These are phyloP conservation scores for Dictyostelium discoideum DNA, from an alignment of 78 protist species.

Conservation along the genomic window dicty_2.7 NC_007090.3:3855501-3856000, in stretches of 20 bases:
- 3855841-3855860: not conserved
- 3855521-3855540: conserved; percentile 19
- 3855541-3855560: conserved; percentile 25
- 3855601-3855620: conserved; percentile 33
- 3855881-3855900: not conserved
- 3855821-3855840: conserved; percentile 10
- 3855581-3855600: conserved; percentile 6
- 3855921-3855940: not conserved
- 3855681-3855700: conserved; percentile 13
- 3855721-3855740: not conserved
- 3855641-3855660: conserved; percentile 9
- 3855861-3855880: not conserved
- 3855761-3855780: not conserved
- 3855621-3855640: not conserved
- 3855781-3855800: conserved; percentile 48
- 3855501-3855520: conserved; percentile 1
- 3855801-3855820: conserved; percentile 44
- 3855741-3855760: conserved; percentile 26
- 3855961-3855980: not conserved
- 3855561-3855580: conserved; percentile 24
- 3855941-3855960: not conserved
- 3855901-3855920: not conserved
- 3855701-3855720: not conserved
- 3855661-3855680: conserved; percentile 16
- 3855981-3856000: not conserved